Evolutionary conservation across 441 rosid genomes (phyloP), one percentile per base, ranked within the genome.

Genomic region (Gossypium aridum): DNA sequence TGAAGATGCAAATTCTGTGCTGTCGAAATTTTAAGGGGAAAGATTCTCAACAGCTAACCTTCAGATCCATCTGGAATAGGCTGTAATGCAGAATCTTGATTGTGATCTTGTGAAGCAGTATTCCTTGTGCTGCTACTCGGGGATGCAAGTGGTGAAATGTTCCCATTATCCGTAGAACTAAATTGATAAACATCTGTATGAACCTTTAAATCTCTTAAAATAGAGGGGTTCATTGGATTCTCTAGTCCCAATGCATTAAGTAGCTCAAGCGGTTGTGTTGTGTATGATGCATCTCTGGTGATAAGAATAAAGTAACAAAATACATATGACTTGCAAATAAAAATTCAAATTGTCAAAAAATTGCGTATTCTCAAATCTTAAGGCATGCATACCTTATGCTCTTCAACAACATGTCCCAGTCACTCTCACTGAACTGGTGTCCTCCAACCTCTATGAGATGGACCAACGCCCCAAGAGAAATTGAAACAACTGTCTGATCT

Each of bases 401-500:
- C 87, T 89, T 94, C 91, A 96, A 84, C 75, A 96, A 87, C 79
- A 90, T 92, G 80, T 94, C 97, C 99, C 99, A 96, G 86, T 96
- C 98, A 73, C 85, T 85, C 81, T 86, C 99, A 76, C 94, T 90
- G 81, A 96, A 96, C 80, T 92, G 99, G 85, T 90, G 99, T 72
- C 99, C 99, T 71, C 99, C 99, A 81, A 94, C 99, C 80, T 96
- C 98, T 59, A 96, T 94, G 74, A 96, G 99, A 86, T 96, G 99
- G 65, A 92, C 97, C 74, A 96, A 80, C 73, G 99, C 99, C 80
- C 97, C 97, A 86, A 96, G 77, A 51, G 99, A 87, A 71, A 96
- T 96, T 70, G 99, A 96, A 82, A 92, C 99, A 47, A 96, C 99
- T 7, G 99, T 74, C 84, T 96, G 99, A 82, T 96, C 99, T 16